These are phyloP conservation scores for Calonectria hongkongensis DNA, from an alignment of 2,329 filamentous ascomycete genomes.

Conservation along the genomic window DNA sequence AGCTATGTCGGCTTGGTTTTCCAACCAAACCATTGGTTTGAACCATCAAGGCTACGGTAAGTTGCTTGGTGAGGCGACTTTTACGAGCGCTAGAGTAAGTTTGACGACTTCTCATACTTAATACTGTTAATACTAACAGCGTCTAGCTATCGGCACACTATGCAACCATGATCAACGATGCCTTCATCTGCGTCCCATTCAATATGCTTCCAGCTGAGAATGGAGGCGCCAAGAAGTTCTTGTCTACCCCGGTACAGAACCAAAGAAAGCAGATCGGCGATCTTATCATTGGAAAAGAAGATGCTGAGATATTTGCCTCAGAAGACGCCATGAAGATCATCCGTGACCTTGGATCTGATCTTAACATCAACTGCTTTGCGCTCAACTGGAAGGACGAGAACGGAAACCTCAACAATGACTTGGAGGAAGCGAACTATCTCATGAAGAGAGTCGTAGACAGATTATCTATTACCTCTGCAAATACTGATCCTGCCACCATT, in stretches of 20 bases:
- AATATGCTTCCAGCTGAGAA: constrained; percentile 63
- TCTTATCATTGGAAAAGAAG: constrained; percentile 62
- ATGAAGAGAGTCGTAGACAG: constrained; percentile 65
- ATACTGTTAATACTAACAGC: constrained; percentile 14
- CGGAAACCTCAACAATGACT: constrained; percentile 63
- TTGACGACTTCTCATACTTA: neutral
- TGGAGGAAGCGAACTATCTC: constrained; percentile 69
- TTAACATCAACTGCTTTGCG: constrained; percentile 68
- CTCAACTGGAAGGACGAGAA: constrained; percentile 65
- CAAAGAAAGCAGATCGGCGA: constrained; percentile 62
- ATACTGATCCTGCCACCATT: constrained; percentile 62
- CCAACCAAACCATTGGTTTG: constrained; percentile 66
- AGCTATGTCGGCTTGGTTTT: constrained; percentile 66
- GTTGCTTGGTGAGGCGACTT: constrained; percentile 65
- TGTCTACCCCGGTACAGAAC: constrained; percentile 53
- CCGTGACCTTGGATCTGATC: constrained; percentile 65
- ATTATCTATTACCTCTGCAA: constrained; percentile 63
- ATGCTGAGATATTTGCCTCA: constrained; percentile 59
- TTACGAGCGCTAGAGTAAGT: constrained; percentile 63
- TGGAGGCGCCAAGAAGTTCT: constrained; percentile 39
- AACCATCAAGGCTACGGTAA: constrained; percentile 63
- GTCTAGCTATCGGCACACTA: constrained; percentile 62
- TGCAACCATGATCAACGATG: constrained; percentile 61
- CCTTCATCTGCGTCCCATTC: constrained; percentile 64
- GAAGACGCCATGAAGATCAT: constrained; percentile 62